Evolutionary conservation across 1,284 basidiomycete genomes (phyloP).

Genomic region (Phylloporus gajari): DNA sequence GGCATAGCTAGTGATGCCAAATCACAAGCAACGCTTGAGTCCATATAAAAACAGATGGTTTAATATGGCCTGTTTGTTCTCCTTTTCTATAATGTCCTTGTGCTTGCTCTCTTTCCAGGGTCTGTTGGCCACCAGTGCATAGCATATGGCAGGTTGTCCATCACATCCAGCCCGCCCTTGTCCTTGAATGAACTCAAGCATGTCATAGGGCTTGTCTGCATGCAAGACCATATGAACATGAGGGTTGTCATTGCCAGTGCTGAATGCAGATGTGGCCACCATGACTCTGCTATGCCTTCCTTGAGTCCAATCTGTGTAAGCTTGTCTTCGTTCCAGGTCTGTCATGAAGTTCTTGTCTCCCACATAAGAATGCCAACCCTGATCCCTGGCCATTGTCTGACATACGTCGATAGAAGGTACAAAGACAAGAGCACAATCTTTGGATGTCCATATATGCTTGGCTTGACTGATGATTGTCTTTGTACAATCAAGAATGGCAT

Average conservation of each 20-base stretch:
- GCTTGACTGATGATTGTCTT: background rate
- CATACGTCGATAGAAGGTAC: background rate
- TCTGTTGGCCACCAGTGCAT: background rate
- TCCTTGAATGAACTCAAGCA: conserved; percentile 22
- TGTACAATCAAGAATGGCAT: background rate
- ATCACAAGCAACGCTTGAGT: conserved; percentile 7
- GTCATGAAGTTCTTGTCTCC: background rate
- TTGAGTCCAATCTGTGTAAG: background rate
- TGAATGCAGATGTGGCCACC: conserved; percentile 7
- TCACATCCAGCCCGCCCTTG: conserved; percentile 18
- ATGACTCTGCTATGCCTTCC: background rate
- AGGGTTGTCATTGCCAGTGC: conserved; percentile 19
- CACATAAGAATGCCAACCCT: background rate
- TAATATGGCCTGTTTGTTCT: background rate
- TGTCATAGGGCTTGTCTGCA: conserved; percentile 9
- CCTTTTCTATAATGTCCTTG: background rate
- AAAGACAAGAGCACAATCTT: background rate
- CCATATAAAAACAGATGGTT: conserved; percentile 1
- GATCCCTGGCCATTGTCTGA: background rate
- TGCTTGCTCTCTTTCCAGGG: background rate
- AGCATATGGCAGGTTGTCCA: background rate
- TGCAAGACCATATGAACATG: background rate
- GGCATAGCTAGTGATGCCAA: conserved; percentile 2
- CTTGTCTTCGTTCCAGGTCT: fast-evolving
- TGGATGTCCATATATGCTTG: background rate